Percentiles rank a stretch among this genome's conserved stretches.
Evolutionary conservation across 2,329 filamentous ascomycete species (phyloP).

Genomic region (Penicillium hordei): DNA sequence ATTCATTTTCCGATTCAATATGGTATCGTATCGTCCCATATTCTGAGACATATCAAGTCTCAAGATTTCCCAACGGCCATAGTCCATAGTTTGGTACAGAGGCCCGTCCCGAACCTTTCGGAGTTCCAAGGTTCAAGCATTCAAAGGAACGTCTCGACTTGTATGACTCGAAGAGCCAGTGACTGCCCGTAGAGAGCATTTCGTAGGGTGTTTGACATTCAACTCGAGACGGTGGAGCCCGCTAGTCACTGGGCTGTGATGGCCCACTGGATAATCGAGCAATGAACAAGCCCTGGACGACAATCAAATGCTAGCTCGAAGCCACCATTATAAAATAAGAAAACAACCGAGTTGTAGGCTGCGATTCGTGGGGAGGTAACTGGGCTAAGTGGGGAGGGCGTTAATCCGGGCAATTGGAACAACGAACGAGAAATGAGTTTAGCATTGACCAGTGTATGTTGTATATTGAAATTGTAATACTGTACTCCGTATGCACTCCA

Average conservation of each 20-base stretch:
- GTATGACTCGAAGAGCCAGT: background rate
- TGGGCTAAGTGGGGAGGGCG: slow-evolving; percentile 19
- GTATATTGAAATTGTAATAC: background rate
- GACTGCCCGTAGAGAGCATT: background rate
- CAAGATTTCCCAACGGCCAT: slow-evolving; percentile 11
- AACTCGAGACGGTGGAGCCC: slow-evolving; percentile 10
- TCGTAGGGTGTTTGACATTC: too few species aligned
- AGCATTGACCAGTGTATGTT: background rate
- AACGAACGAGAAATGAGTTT: background rate
- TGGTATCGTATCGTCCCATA: background rate
- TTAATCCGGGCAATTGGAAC: slow-evolving; percentile 16
- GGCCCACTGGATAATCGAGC: slow-evolving; percentile 15
- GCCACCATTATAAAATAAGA: slow-evolving; percentile 15
- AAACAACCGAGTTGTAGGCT: slow-evolving; percentile 9
- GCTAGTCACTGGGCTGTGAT: slow-evolving; percentile 17
- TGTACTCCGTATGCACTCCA: background rate
- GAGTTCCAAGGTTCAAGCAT: background rate
- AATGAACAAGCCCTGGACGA: slow-evolving; percentile 14
- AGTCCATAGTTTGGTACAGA: slow-evolving; percentile 30
- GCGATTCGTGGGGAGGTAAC: slow-evolving; percentile 14
- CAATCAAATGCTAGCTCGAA: slow-evolving; percentile 5
- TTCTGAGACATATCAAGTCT: background rate
- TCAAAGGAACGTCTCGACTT: background rate
- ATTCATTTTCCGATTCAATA: background rate
- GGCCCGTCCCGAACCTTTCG: slow-evolving; percentile 30